These are phyloP conservation scores for Glycine latifolia DNA, from an alignment of 306 rosid genomes.

Conservation along the genomic window DNA sequence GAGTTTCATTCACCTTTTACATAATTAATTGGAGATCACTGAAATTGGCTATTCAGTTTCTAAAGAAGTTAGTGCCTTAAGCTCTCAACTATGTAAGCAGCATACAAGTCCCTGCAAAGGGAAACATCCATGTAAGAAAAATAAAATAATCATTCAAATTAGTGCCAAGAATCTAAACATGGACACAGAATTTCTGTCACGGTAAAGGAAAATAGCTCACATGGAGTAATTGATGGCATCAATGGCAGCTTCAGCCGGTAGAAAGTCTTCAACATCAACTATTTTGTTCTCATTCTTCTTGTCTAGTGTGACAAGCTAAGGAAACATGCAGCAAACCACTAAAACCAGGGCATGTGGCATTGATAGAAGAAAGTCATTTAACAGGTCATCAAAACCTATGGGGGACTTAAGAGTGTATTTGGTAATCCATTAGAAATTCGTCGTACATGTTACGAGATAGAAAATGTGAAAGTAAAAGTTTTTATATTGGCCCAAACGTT, in stretches of 20 bases:
- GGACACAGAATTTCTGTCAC: not conserved
- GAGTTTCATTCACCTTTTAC: slow-evolving; percentile 41
- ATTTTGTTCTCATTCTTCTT: slow-evolving; percentile 97
- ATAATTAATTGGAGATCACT: slow-evolving; percentile 11
- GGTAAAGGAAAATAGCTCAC: slow-evolving; percentile 58
- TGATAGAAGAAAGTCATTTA: slow-evolving; percentile 18
- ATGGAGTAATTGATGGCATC: slow-evolving; percentile 90
- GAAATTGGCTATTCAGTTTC: slow-evolving; percentile 39
- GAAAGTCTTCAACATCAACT: slow-evolving; percentile 93
- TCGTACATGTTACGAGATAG: not conserved
- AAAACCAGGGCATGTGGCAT: slow-evolving; percentile 4
- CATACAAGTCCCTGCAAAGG: slow-evolving; percentile 88
- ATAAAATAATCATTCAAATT: slow-evolving; percentile 12
- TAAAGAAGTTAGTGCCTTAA: slow-evolving; percentile 75
- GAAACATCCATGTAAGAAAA: slow-evolving; percentile 25
- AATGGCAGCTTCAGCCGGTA: slow-evolving; percentile 81
- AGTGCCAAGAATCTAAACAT: slow-evolving; percentile 6
- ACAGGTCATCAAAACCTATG: slow-evolving; percentile 1
- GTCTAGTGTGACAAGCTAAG: slow-evolving; percentile 72
- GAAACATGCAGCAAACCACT: slow-evolving; percentile 34
- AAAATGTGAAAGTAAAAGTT: not conserved
- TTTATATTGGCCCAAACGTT: not conserved
- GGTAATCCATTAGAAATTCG: not conserved
- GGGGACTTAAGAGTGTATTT: not conserved
- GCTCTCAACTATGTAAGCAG: slow-evolving; percentile 90